Evolutionary conservation across 192 early-diverging fungal genomes (phyloP).

Genomic region (Umbelopsis ramanniana): DNA sequence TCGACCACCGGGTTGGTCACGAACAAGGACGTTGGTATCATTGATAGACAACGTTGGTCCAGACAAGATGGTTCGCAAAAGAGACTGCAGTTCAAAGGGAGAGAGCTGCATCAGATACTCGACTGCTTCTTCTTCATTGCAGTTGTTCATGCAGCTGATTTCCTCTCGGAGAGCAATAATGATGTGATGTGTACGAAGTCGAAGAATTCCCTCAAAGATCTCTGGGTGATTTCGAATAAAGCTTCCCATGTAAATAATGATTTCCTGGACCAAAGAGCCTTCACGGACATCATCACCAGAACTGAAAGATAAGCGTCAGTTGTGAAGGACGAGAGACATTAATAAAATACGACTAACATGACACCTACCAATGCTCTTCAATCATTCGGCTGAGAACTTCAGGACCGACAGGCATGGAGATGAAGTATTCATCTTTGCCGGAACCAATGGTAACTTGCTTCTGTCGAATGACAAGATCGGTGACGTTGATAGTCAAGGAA

Average conservation of each 20-base stretch:
- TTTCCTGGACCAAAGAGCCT: slow-evolving; percentile 82
- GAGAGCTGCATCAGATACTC: slow-evolving; percentile 82
- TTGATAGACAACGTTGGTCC: slow-evolving; percentile 56
- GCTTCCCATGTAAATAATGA: slow-evolving; percentile 78
- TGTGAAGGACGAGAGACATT: not conserved
- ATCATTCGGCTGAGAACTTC: slow-evolving; percentile 69
- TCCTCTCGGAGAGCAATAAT: slow-evolving; percentile 89
- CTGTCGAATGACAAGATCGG: slow-evolving; percentile 78
- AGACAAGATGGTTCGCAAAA: slow-evolving; percentile 74
- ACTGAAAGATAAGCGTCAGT: slow-evolving; percentile 9
- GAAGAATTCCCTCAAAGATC: slow-evolving; percentile 84
- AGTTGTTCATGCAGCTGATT: slow-evolving; percentile 72
- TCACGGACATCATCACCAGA: slow-evolving; percentile 81
- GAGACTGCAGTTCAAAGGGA: slow-evolving; percentile 79
- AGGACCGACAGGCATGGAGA: slow-evolving; percentile 73
- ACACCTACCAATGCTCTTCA: slow-evolving; percentile 60
- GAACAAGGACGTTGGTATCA: slow-evolving; percentile 45
- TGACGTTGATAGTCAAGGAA: slow-evolving; percentile 76
- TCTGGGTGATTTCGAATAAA: slow-evolving; percentile 67
- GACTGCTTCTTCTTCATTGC: slow-evolving; percentile 78
- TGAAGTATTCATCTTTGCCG: slow-evolving; percentile 67
- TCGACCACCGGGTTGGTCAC: slow-evolving; percentile 45
- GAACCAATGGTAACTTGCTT: slow-evolving; percentile 81
- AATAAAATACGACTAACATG: no score
- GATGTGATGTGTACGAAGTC: slow-evolving; percentile 80